Evolutionary conservation across 1,284 basidiomycete species (phyloP).

Genomic region (Xerocomus nothofagi): DNA sequence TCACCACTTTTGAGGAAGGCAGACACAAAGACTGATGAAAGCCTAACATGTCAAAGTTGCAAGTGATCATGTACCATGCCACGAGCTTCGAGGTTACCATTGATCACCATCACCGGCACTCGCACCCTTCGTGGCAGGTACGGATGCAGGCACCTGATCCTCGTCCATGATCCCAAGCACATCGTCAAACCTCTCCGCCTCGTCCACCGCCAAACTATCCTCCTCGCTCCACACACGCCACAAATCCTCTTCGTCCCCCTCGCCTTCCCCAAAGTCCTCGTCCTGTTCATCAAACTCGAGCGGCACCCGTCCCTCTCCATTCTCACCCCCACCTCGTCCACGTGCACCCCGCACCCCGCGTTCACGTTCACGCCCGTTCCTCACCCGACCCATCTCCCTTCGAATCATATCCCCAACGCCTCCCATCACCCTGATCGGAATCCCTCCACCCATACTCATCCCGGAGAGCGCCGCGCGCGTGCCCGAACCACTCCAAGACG

Average conservation of each 20-base stretch:
- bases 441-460: constrained; percentile 35
- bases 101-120: not conserved
- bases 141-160: constrained; percentile 41
- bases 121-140: not conserved
- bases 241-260: constrained; percentile 29
- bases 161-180: constrained; percentile 64
- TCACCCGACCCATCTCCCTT: constrained; percentile 53
- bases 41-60: not conserved
- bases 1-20: not conserved
- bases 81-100: constrained; percentile 9
- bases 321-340: not conserved
- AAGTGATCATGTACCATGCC: not conserved
- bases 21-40: not conserved
- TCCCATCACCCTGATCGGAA: constrained; percentile 60
- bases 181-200: constrained; percentile 65
- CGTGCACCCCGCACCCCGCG: not conserved
- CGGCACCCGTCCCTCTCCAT: constrained; percentile 38
- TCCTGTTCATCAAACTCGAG: constrained; percentile 75
- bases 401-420: constrained; percentile 62
- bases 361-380: constrained; percentile 15
- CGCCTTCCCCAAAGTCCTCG: constrained; percentile 48
- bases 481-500: constrained; percentile 18
- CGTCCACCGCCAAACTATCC: constrained; percentile 51
- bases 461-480: constrained; percentile 23
- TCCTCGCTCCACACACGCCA: constrained; percentile 55